Percentiles rank a stretch among this genome's conserved stretches.
Evolutionary conservation across 2,329 filamentous ascomycete genomes (phyloP).

Genomic region (Aulographum hederae): DNA sequence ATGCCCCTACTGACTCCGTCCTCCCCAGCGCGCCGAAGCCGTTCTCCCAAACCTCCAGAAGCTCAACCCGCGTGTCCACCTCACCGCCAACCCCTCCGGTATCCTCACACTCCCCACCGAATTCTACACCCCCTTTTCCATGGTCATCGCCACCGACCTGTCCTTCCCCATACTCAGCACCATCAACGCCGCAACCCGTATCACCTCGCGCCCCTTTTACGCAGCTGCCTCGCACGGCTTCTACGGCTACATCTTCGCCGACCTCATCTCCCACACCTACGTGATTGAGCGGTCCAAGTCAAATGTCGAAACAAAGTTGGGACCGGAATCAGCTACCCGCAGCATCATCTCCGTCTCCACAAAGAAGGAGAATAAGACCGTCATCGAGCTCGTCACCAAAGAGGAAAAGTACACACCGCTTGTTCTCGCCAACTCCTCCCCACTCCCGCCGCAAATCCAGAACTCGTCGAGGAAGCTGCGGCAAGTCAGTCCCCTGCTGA

Average conservation of each 20-base stretch:
- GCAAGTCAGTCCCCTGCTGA: constrained; percentile 67
- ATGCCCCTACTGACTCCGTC: not conserved
- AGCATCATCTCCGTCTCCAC: constrained; percentile 54
- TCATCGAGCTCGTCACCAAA: constrained; percentile 76
- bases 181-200: constrained; percentile 73
- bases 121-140: constrained; percentile 64
- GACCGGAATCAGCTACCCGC: constrained; percentile 47
- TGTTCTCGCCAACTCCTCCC: constrained; percentile 64
- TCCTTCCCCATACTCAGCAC: constrained; percentile 54
- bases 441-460: constrained; percentile 48
- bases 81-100: constrained; percentile 51
- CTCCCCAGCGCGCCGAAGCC: constrained; percentile 53
- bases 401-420: constrained; percentile 80
- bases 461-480: constrained; percentile 49
- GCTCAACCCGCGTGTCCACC: constrained; percentile 73
- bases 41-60: constrained; percentile 61
- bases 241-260: constrained; percentile 89
- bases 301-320: constrained; percentile 42
- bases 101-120: constrained; percentile 49
- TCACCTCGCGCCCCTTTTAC: constrained; percentile 70
- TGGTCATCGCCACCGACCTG: constrained; percentile 81
- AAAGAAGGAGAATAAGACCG: constrained; percentile 46
- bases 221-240: constrained; percentile 73
- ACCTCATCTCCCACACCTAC: constrained; percentile 73
- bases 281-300: constrained; percentile 70